Percentiles rank a stretch among this genome's conserved stretches.
These are phyloP conservation scores for Microcyclosporella mali DNA, from an alignment of 2,329 filamentous ascomycete genomes.

Conservation along the genomic window DNA sequence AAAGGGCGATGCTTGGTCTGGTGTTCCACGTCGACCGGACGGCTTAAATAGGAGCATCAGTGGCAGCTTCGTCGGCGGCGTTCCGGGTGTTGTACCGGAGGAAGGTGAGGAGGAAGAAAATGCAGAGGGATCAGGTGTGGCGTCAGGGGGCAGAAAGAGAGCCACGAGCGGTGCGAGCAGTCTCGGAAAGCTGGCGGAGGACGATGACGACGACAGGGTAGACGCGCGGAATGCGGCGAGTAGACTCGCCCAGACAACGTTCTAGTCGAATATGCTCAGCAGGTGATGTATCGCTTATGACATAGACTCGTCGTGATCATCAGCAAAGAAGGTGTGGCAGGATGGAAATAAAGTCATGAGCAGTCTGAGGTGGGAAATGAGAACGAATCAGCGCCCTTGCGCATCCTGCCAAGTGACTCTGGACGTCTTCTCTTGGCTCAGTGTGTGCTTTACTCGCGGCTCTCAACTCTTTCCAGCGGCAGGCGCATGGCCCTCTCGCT, in stretches of 20 bases:
- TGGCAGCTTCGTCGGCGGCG: constrained; percentile 55
- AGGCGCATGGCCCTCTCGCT: no score
- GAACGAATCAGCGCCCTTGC: no score
- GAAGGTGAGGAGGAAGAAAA: constrained; percentile 41
- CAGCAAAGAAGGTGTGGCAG: no score
- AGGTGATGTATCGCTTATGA: no score
- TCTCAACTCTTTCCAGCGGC: no score
- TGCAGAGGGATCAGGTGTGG: constrained; percentile 41
- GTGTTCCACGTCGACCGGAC: constrained; percentile 76
- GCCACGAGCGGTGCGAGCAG: constrained; percentile 45
- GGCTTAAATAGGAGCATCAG: constrained; percentile 72
- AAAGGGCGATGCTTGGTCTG: constrained; percentile 97
- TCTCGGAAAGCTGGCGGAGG: constrained; percentile 52
- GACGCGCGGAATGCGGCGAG: constrained; percentile 95
- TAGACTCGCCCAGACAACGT: constrained; percentile 87
- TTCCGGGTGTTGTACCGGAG: constrained; percentile 49
- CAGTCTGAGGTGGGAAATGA: no score
- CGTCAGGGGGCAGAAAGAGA: constrained; percentile 41
- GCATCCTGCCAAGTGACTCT: no score
- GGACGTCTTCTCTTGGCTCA: no score
- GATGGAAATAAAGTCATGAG: no score
- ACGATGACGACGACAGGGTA: constrained; percentile 88
- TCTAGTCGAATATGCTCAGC: constrained; percentile 44
- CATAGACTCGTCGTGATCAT: no score
- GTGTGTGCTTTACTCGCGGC: no score